Percentiles rank a stretch among this genome's conserved stretches.
phyloP scores from a whole-genome alignment of 1,284 basidiomycete genomes.

The Melampsora larici-populina region DNA sequence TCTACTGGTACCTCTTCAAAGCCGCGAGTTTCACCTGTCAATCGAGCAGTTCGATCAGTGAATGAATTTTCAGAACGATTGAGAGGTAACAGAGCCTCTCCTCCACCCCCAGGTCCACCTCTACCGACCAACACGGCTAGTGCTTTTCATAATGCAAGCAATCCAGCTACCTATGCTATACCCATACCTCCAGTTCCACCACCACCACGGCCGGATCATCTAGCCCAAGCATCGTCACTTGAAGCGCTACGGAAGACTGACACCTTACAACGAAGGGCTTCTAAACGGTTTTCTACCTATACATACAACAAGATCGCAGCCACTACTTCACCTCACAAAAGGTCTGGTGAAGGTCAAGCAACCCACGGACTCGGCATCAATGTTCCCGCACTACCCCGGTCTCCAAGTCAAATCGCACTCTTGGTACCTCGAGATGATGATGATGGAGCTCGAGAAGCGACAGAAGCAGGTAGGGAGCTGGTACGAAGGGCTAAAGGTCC shows the following conservation, averaged over 20 bases:
- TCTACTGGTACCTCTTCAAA: constrained; percentile 44
- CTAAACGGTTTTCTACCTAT: constrained; percentile 93
- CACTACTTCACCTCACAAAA: constrained; percentile 42
- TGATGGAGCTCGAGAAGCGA: constrained; percentile 8
- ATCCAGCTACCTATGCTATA: constrained; percentile 47
- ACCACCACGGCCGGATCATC: constrained; percentile 42
- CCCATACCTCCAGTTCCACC: constrained; percentile 45
- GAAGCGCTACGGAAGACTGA: constrained; percentile 84
- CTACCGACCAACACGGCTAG: constrained; percentile 39
- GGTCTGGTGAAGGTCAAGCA: constrained; percentile 8
- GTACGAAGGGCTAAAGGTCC: constrained; percentile 12
- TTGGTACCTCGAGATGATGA: constrained; percentile 25
- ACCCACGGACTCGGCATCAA: constrained; percentile 17
- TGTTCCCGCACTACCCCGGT: constrained; percentile 34
- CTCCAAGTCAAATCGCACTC: constrained; percentile 19
- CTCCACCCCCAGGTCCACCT: constrained; percentile 33
- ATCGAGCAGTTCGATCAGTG: constrained; percentile 43
- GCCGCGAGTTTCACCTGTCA: constrained; percentile 24
- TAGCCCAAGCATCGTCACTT: constrained; percentile 65
- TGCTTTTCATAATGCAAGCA: constrained; percentile 35
- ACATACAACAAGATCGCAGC: constrained; percentile 88
- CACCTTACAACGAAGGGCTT: constrained; percentile 82
- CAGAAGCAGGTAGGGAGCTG: constrained; percentile 27
- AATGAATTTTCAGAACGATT: constrained; percentile 41
- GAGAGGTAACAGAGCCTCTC: constrained; percentile 19